Base-by-base conservation (phyloP, 495 filamentous ascomycete genomes). In the Cladorrhinum samala region DNA sequence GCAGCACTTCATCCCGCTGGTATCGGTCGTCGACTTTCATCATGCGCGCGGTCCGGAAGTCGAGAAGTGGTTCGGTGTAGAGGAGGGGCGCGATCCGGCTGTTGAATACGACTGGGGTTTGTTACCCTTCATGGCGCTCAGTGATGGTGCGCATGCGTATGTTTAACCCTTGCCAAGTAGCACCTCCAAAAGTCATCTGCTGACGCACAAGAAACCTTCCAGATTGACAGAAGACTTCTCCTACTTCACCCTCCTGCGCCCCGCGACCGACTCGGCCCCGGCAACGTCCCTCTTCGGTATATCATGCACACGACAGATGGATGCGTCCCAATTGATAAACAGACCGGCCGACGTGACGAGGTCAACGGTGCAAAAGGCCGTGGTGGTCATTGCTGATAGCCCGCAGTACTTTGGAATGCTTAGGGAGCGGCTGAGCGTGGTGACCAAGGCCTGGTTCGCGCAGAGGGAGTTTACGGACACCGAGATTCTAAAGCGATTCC, bases 51-150 rank as follows among this genome's bases (percentile, higher is more conserved):
- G 93, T 17, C 93, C 93, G 27, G 93, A 98, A 72, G 87, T 97
- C 20, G 91, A 96, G 73, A 77, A 77, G 56, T 97, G 91, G 84
- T 86, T 96, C 65, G 90, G 87, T 54, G 81, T 80, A 24, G 77
- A 86, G 30, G 86, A 91, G 57, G 89, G 84, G 40, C 71, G 71
- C 40, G 88, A 96, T 66, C 91, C 92, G 30, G 87, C 89, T 3
- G 74, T 63, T 37, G 89, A 93, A 52, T 90, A 93, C 77, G 91
- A 95, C 65, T 98, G 93, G 93, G 77, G 83, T 5, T 72, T 96
- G 54, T 77, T 98, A 44, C 93, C 93, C 0, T 98, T 97, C 70
- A 96, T 97, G 88, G 93, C 92, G n/a, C 72, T 98, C 56, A 89
- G 88, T 27, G 93, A 98, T 68, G 93, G 93, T 24, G 93, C 93